Conservation (phyloP, 2,329 filamentous ascomycete species). For the Raffaelea albimanens region DNA sequence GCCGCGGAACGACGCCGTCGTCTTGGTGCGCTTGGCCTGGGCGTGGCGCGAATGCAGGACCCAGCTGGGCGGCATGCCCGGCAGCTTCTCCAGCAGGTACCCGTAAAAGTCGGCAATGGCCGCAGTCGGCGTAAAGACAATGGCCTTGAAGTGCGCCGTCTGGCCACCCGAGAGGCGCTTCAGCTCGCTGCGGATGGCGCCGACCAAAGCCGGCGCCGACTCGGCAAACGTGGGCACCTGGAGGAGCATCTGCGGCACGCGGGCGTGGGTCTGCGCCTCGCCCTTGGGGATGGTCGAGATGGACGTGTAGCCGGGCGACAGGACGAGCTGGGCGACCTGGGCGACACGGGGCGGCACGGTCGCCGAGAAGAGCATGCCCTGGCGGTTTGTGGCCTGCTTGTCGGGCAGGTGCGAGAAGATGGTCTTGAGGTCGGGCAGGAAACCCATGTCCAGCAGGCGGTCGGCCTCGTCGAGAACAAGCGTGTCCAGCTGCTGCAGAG, state of each 20-base stretch:
- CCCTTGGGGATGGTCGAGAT: constrained; percentile 70
- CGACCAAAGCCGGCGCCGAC: constrained; percentile 49
- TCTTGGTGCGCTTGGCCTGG: constrained; percentile 39
- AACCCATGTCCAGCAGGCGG: constrained; percentile 73
- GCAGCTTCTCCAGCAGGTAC: constrained; percentile 28
- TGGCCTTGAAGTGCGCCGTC: constrained; percentile 60
- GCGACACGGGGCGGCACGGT: constrained; percentile 75
- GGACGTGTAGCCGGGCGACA: constrained; percentile 65
- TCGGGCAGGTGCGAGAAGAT: constrained; percentile 64
- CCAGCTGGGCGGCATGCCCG: constrained; percentile 32
- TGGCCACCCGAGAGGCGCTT: no score
- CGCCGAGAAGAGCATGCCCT: constrained; percentile 77
- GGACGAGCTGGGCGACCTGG: constrained; percentile 58
- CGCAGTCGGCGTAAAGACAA: constrained; percentile 65
- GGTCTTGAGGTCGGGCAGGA: constrained; percentile 67
- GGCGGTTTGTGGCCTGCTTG: constrained; percentile 46
- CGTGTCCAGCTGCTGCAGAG: constrained; percentile 61
- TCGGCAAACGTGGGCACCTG: constrained; percentile 61
- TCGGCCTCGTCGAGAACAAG: constrained; percentile 80
- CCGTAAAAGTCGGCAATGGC: constrained; percentile 42
- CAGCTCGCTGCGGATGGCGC: constrained; percentile 32
- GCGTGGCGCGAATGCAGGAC: constrained; percentile 41
- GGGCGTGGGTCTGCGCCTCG: constrained; percentile 67
- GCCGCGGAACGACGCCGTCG: constrained; percentile 54
- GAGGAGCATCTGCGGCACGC: constrained; percentile 65